Conservation (phyloP, 495 filamentous ascomycete genomes). For the Podospora pseudocomata region DNA sequence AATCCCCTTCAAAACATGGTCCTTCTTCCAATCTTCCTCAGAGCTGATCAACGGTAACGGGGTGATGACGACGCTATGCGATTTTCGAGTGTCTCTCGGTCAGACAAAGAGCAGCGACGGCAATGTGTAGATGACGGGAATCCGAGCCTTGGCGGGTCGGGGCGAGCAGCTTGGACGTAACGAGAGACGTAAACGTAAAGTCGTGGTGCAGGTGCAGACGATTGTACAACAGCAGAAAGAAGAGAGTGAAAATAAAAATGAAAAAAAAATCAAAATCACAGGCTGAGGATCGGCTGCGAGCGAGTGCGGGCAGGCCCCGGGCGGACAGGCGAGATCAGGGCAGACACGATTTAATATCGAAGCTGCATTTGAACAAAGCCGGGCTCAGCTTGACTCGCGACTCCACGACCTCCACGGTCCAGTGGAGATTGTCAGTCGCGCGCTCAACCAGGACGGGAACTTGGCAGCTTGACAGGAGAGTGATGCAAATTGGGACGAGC, state of each 20-base stretch:
- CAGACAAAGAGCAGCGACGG: background rate
- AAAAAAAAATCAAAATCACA: background rate
- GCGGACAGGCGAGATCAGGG: conserved; percentile 8
- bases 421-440: conserved; percentile 29
- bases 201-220: background rate
- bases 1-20: conserved; percentile 11
- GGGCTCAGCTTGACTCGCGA: conserved; percentile 23
- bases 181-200: background rate
- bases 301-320: background rate
- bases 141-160: background rate
- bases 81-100: background rate
- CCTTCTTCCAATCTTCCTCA: background rate
- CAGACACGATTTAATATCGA: conserved; percentile 12
- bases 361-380: background rate
- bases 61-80: conserved; percentile 12
- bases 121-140: background rate
- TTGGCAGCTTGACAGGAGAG: conserved; percentile 15
- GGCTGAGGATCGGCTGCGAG: conserved; percentile 5
- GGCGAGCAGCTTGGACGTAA: background rate
- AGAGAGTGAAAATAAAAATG: background rate
- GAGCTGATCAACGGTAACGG: background rate
- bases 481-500: conserved; percentile 21
- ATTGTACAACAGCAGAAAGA: background rate
- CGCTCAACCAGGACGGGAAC: conserved; percentile 3
- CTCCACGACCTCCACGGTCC: conserved; percentile 7